Evolutionary conservation across 2,329 filamentous ascomycete genomes (phyloP).

Genomic region (Aspergillus niger): DNA sequence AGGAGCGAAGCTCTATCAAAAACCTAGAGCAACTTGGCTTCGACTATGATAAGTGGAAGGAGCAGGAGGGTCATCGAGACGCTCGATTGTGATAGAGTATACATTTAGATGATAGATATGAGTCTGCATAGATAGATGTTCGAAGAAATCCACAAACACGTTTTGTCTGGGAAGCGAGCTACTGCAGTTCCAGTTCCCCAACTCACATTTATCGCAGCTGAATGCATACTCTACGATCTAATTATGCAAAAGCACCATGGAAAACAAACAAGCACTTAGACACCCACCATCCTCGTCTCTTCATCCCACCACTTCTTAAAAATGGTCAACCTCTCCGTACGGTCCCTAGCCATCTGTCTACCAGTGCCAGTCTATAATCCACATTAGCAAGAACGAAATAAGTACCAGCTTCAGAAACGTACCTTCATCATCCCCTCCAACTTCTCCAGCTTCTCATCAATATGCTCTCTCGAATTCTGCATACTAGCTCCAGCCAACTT

Average conservation of each 20-base stretch:
- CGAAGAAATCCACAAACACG: too few relatives aligned
- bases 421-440: conserved; percentile 10
- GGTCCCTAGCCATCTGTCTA: conserved; percentile 2
- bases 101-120: too few relatives aligned
- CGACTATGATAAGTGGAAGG: conserved; percentile 50
- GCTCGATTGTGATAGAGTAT: neutral
- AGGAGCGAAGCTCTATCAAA: conserved; percentile 57
- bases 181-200: neutral
- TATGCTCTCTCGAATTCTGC: conserved; percentile 5
- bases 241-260: too few relatives aligned
- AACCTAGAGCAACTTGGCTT: conserved; percentile 74
- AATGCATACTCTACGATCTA: neutral
- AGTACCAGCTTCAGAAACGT: neutral
- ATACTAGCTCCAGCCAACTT: conserved; percentile 1
- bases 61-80: conserved; percentile 15
- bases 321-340: conserved; percentile 3
- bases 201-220: neutral
- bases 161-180: too few relatives aligned
- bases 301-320: conserved; percentile 11
- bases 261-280: neutral
- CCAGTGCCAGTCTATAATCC: neutral
- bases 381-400: neutral
- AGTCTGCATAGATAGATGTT: too few relatives aligned
- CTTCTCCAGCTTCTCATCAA: conserved; percentile 9
- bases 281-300: neutral